Evolutionary conservation across 2,329 filamentous ascomycete species (phyloP), one percentile per base, ranked within the genome.

Genomic region (Bipolaris victoriae): DNA sequence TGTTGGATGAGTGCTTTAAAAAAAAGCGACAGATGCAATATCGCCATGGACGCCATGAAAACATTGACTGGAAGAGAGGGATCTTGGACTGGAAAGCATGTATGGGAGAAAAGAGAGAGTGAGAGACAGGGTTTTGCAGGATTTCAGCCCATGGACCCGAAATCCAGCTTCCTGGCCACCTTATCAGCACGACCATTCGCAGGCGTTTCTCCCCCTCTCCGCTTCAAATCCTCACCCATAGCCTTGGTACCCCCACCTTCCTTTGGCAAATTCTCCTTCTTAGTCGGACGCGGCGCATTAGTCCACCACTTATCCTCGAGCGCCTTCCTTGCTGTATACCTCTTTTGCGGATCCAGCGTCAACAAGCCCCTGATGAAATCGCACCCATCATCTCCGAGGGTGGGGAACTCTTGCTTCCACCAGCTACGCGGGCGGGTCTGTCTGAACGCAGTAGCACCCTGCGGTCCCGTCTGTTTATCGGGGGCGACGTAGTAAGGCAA

Each of bases 341-440:
- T 84, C 76, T 90, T 92, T 71, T 87, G 86, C n/a, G 95, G 95
- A 77, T 99, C 92, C 60, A 98, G 84, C 11, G 85, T 84, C 60
- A 97, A 82, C 78, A 96, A 96, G 65, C 86, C 87, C 82, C 95
- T 91, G 49, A 99, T 82, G 58, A 99, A 79, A 74, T 98, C 93
- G 29, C 96, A 91, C 41, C 95, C 95, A 49, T 91, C 86, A 9
- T 87, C 79, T 20, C 94, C 95, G 9, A 94, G 86, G 10, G 90
- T 90, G 53, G 90, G 88, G 72, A 99, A 97, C 60, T 87, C 86
- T 51, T 82, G 80, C 71, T 89, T 82, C 81, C 91, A 97, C 71
- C 89, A 89, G 54, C 90, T 87, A 60, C 85, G 84, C 1, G 86
- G 86, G 61, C 92, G 88, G 57, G 85, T 86, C 1, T 86, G 86